These are phyloP conservation scores for Ascodesmis nigricans DNA, from an alignment of 495 filamentous ascomycete genomes.

Conservation along the genomic window DNA sequence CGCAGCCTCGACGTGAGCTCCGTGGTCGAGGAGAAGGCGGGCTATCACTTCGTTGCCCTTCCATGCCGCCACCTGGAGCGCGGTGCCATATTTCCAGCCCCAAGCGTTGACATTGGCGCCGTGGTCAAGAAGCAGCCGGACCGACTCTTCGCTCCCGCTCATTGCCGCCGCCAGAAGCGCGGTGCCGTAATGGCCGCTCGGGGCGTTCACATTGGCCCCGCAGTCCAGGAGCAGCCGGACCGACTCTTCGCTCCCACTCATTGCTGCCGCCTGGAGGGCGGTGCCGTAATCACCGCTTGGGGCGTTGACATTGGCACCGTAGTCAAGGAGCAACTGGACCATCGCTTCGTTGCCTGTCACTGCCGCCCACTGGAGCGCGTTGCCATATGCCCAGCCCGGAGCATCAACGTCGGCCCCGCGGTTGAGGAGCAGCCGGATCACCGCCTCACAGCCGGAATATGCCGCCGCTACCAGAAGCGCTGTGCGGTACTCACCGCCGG, in stretches of 20 bases:
- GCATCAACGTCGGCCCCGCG: conserved; percentile 25
- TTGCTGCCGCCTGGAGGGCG: conserved; percentile 1
- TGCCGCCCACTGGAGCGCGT: conserved; percentile 3
- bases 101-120: conserved; percentile 2
- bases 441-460: conserved; percentile 7
- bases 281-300: not conserved
- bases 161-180: not conserved
- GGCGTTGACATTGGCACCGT: conserved; percentile 1
- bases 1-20: conserved; percentile 4
- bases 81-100: not conserved
- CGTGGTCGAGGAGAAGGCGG: not conserved
- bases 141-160: not conserved
- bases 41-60: not conserved
- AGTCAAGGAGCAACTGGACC: not conserved
- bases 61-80: conserved; percentile 1
- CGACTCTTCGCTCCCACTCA: not conserved
- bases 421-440: conserved; percentile 21
- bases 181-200: not conserved
- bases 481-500: too few relatives aligned
- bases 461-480: conserved; percentile 16
- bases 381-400: conserved; percentile 10
- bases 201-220: conserved; percentile 1
- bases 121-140: conserved; percentile 1
- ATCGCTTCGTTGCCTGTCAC: not conserved
- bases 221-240: conserved; percentile 2